These are phyloP conservation scores for Rhododendron griersonianum DNA, from an alignment of 148 eudicot genomes.

Conservation along the genomic window DNA sequence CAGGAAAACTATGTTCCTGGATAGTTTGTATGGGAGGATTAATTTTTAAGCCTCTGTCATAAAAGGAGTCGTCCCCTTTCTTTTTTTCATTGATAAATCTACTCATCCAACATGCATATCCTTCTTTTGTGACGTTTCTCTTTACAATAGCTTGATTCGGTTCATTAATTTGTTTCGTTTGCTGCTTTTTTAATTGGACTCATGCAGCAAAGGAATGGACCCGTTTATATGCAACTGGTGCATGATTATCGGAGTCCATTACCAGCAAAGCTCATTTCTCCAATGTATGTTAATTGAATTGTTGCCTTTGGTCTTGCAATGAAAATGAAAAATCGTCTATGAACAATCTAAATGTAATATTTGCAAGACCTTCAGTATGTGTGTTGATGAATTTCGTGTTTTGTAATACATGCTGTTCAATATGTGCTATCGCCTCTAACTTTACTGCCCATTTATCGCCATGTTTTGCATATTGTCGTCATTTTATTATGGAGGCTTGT, in stretches of 20 bases:
- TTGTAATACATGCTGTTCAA: background rate
- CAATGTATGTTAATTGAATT: conserved; percentile 2
- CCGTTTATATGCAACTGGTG: conserved; percentile 77
- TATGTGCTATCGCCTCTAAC: background rate
- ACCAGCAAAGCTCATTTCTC: background rate
- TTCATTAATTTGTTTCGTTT: background rate
- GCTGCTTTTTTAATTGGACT: background rate
- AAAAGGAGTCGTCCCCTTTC: background rate
- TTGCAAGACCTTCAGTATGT: background rate
- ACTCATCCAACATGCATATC: background rate
- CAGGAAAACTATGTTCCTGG: background rate
- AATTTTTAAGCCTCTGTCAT: background rate
- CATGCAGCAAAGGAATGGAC: conserved; percentile 96
- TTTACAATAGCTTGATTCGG: background rate
- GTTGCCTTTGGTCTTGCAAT: background rate
- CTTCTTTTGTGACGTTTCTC: background rate
- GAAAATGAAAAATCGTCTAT: background rate
- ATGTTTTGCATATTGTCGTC: background rate
- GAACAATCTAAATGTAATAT: background rate
- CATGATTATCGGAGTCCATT: conserved; percentile 28
- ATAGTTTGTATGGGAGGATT: background rate
- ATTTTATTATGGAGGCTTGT: background rate
- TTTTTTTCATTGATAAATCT: background rate
- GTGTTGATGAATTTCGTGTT: background rate
- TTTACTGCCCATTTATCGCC: background rate